Evolutionary conservation across 2,329 filamentous ascomycete species (phyloP).

Genomic region (Venturia carpophila): DNA sequence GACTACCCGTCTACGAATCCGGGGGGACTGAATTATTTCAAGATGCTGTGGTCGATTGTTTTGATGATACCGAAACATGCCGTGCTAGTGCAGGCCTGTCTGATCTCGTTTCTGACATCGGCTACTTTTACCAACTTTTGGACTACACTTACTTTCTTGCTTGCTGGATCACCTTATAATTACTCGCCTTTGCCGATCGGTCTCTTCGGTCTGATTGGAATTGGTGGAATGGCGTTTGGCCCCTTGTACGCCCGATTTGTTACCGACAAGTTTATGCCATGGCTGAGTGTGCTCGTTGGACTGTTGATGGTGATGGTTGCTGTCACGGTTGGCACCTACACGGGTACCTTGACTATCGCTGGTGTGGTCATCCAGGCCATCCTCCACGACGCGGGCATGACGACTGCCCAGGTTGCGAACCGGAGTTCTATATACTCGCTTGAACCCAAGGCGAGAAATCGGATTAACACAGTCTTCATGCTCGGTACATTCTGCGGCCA

Average conservation of each 20-base stretch:
- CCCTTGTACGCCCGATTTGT: conserved; percentile 63
- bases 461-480: conserved; percentile 80
- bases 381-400: conserved; percentile 62
- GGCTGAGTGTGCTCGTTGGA: conserved; percentile 59
- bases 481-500: conserved; percentile 67
- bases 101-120: conserved; percentile 56
- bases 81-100: conserved; percentile 59
- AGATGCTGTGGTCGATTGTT: conserved; percentile 57
- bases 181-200: conserved; percentile 64
- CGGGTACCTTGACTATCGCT: conserved; percentile 56
- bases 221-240: conserved; percentile 58
- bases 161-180: conserved; percentile 60
- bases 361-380: conserved; percentile 67
- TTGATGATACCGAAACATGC: conserved; percentile 58
- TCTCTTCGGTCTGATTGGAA: conserved; percentile 69
- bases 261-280: conserved; percentile 61
- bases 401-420: conserved; percentile 68
- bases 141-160: conserved; percentile 73
- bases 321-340: conserved; percentile 60
- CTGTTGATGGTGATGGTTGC: conserved; percentile 52
- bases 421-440: conserved; percentile 62
- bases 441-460: conserved; percentile 62
- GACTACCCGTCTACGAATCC: conserved; percentile 73
- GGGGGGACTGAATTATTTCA: conserved; percentile 54
- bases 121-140: conserved; percentile 60